Conservation (phyloP, 2,329 filamentous ascomycete species). For the Nothophoma quercina region DNA sequence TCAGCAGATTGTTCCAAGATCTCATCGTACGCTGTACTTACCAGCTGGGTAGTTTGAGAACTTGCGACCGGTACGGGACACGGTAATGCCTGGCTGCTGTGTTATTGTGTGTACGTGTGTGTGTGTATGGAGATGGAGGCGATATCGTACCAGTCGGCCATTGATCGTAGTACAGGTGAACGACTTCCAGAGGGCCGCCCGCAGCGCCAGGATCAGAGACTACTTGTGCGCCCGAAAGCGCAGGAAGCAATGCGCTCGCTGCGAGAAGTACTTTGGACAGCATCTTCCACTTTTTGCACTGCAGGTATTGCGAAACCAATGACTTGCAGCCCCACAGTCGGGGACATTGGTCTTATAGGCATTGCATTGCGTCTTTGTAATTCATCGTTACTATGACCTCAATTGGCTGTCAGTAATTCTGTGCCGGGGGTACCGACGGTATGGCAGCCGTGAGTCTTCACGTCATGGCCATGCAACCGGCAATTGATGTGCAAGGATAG, state of each 20-base stretch:
- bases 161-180: slow-evolving; percentile 61
- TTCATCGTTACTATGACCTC: slow-evolving; percentile 6
- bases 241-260: slow-evolving; percentile 21
- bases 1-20: too few relatives aligned
- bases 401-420: not conserved
- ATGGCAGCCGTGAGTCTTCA: slow-evolving; percentile 22
- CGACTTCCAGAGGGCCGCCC: slow-evolving; percentile 57
- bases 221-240: slow-evolving; percentile 25
- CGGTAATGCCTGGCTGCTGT: slow-evolving; percentile 54
- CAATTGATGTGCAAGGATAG: slow-evolving; percentile 14
- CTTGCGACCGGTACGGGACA: slow-evolving; percentile 58
- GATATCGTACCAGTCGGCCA: slow-evolving; percentile 53
- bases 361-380: not conserved
- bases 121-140: not conserved
- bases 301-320: not conserved
- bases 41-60: slow-evolving; percentile 62
- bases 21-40: too few relatives aligned
- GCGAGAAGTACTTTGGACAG: slow-evolving; percentile 6
- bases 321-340: too few relatives aligned
- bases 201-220: slow-evolving; percentile 47
- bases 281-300: too few relatives aligned
- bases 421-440: not conserved
- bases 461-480: slow-evolving; percentile 34
- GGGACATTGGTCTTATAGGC: not conserved
- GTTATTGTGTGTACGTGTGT: slow-evolving; percentile 1